phyloP scores from a whole-genome alignment of 1,139 yeast species.

The Blastobotrys buckinghamii region DNA sequence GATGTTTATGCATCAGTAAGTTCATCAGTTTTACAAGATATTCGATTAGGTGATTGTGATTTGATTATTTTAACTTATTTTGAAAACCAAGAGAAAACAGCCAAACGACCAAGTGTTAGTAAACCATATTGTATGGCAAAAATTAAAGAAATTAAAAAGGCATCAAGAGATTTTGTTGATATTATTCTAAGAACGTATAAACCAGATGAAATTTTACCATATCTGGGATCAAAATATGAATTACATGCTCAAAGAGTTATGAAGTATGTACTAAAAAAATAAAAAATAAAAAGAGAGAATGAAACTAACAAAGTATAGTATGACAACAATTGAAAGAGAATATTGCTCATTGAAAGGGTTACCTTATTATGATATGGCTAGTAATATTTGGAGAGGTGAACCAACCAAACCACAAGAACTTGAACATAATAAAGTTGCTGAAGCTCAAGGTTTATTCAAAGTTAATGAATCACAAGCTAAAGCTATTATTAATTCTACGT shows the following conservation, averaged over 20 bases:
- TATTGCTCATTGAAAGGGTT: conserved; percentile 77
- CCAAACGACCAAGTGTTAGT: conserved; percentile 17
- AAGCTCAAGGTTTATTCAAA: conserved; percentile 40
- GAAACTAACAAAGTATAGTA: conserved; percentile 25
- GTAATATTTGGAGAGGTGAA: conserved; percentile 57
- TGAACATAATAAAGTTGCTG: conserved; percentile 38
- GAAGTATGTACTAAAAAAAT: conserved; percentile 39
- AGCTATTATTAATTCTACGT: conserved; percentile 73
- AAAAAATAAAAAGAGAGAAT: background rate
- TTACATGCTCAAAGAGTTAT: conserved; percentile 66
- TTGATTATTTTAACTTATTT: conserved; percentile 58
- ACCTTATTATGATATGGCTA: conserved; percentile 67
- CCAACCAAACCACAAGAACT: conserved; percentile 46
- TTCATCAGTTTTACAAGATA: conserved; percentile 45
- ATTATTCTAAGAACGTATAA: conserved; percentile 63
- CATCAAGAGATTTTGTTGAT: conserved; percentile 61
- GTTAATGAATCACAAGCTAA: conserved; percentile 86
- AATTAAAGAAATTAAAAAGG: conserved; percentile 58
- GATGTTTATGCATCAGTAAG: conserved; percentile 80
- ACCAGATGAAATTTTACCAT: conserved; percentile 44
- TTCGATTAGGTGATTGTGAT: conserved; percentile 68
- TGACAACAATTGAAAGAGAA: conserved; percentile 93
- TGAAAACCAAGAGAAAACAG: conserved; percentile 30
- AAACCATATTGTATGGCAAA: conserved; percentile 64
- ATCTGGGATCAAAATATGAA: conserved; percentile 57